Percentiles rank a stretch among this genome's conserved stretches.
Evolutionary conservation across 2,329 filamentous ascomycete genomes (phyloP).

Genomic region (Colletotrichum tanaceti): DNA sequence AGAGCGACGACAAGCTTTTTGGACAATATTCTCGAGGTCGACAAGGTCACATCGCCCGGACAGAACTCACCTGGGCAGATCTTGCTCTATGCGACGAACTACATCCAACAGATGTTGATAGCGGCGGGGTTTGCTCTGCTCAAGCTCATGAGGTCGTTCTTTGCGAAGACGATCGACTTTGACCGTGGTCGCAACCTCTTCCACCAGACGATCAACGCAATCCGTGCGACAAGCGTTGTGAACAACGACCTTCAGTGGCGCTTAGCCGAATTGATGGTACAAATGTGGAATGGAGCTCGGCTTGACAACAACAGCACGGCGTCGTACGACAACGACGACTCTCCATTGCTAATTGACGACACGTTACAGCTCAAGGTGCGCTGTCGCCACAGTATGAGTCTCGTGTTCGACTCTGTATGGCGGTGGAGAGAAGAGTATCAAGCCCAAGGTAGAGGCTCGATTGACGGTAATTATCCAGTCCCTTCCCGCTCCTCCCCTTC

Average conservation of each 20-base stretch:
- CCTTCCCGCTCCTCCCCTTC: constrained; percentile 17
- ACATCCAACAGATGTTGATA: constrained; percentile 88
- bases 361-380: constrained; percentile 84
- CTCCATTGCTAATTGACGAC: constrained; percentile 70
- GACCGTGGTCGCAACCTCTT: constrained; percentile 76
- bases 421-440: constrained; percentile 85
- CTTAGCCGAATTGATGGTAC: constrained; percentile 85
- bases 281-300: constrained; percentile 82
- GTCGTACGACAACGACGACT: constrained; percentile 60
- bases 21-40: constrained; percentile 69
- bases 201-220: constrained; percentile 75
- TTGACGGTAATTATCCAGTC: constrained; percentile 71
- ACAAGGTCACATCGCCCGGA: constrained; percentile 59
- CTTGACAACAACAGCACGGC: constrained; percentile 60
- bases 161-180: constrained; percentile 77
- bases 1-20: constrained; percentile 77
- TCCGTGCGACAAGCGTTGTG: constrained; percentile 78
- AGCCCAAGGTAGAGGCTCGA: constrained; percentile 73
- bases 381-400: constrained; percentile 85
- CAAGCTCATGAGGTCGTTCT: constrained; percentile 82
- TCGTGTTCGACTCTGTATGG: constrained; percentile 88
- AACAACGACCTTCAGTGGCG: constrained; percentile 84
- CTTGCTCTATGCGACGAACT: constrained; percentile 76
- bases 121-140: constrained; percentile 81
- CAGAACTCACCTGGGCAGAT: constrained; percentile 63